Evolutionary conservation across 345 rosid genomes (phyloP), one percentile per base, ranked within the genome.

Genomic region (Microthlaspi erraticum): DNA sequence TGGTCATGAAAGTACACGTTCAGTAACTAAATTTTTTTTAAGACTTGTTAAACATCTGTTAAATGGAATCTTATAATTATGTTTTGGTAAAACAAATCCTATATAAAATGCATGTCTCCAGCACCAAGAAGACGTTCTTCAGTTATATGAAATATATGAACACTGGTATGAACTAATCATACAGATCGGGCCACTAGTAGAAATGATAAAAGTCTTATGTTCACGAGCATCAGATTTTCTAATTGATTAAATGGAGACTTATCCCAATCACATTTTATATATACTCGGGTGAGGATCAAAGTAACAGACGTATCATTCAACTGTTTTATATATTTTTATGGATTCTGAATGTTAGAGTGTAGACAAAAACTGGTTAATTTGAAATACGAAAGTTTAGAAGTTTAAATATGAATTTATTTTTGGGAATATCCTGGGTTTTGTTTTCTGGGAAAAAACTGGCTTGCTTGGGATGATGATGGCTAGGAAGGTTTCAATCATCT

Each of bases 221-320:
- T 5, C 11, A 16, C 33, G n/a, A 33, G 41, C 26, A 23, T 17
- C 43, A 36, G 14, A 6, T 17, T 36, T 17, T 56, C 5, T 16
- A 36, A 56, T 56, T 10, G 61, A 56, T 55, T 55, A 9, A 33
- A 33, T 55, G 41, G 60, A 55, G 33, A 9, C 41, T 16, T 54
- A n/a, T 33, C n/a, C n/a, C 12, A 41, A 33, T 13, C 4, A 31
- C 38, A 32, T 56, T 1, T 14, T 55, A 54, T 8, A 53, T 10
- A 8, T 32, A 54, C 3, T 2, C 8, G 39, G 23, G 20, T 29
- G 58, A 49, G 13, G 13, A 44, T 44, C 14, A 12, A 49, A 52
- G 10, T 20, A 53, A 32, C 59, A 32, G 57, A 54, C 16, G 26
- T 14, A n/a, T n/a, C n/a, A n/a, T n/a, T n/a, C n/a, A n/a, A n/a